Percentiles rank a stretch among this genome's conserved stretches.
phyloP scores from a whole-genome alignment of 2,329 filamentous ascomycete species.

The Metarhizium robertsii region DNA sequence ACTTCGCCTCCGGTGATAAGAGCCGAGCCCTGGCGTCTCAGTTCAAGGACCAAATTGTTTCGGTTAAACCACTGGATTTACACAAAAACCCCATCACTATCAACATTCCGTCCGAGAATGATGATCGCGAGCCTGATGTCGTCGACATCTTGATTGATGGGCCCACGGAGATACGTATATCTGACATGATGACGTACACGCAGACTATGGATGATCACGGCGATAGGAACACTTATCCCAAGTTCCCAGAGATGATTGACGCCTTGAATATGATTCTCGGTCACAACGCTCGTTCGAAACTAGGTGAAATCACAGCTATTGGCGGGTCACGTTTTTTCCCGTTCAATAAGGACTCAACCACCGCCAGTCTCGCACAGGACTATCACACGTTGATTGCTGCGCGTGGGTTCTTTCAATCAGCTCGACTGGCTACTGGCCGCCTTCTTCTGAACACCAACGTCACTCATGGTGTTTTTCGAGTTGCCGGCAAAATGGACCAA shows the following conservation, averaged over 20 bases:
- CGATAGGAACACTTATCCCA: constrained; percentile 32
- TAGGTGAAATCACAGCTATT: constrained; percentile 26
- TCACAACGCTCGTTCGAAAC: constrained; percentile 27
- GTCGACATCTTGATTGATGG: constrained; percentile 34
- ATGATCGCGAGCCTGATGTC: constrained; percentile 19
- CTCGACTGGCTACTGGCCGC: constrained; percentile 42
- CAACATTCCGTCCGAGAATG: constrained; percentile 22
- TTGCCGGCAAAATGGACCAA: constrained; percentile 23
- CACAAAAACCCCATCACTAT: constrained; percentile 24
- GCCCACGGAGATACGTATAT: constrained; percentile 27
- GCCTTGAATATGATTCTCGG: constrained; percentile 44
- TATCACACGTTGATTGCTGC: constrained; percentile 28
- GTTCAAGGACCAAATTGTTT: constrained; percentile 40
- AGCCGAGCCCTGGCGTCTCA: constrained; percentile 32
- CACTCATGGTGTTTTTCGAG: constrained; percentile 42
- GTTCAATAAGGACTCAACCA: constrained; percentile 20
- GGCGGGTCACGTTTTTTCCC: constrained; percentile 42
- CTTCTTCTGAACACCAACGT: constrained; percentile 47
- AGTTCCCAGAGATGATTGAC: constrained; percentile 38
- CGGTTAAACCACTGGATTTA: constrained; percentile 26
- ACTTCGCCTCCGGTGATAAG: constrained; percentile 23
- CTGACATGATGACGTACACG: constrained; percentile 34
- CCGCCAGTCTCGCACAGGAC: constrained; percentile 16
- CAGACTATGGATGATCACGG: constrained; percentile 29
- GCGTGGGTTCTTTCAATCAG: constrained; percentile 47